Evolutionary conservation across 352 stramenopile genomes (phyloP).

Genomic region (Phytophthora megakarya): DNA sequence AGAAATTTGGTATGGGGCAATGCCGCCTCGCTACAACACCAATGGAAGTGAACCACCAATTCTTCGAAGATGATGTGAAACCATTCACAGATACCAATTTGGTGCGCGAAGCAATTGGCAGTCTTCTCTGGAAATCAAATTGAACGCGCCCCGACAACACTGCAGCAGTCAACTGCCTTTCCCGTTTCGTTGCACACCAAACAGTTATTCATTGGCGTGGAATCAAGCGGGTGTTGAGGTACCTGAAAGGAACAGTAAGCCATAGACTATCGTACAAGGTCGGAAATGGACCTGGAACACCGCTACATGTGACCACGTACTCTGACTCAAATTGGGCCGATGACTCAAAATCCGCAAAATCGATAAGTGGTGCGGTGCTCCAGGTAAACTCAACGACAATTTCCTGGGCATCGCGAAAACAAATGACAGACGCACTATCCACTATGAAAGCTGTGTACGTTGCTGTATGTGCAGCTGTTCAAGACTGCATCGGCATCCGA

Average conservation of each 20-base stretch:
- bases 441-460: slow-evolving; percentile 21
- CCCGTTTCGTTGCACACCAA: too few relatives aligned
- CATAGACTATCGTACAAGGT: slow-evolving; percentile 5
- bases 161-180: neutral
- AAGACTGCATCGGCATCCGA: slow-evolving; percentile 15
- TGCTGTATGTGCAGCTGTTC: slow-evolving; percentile 13
- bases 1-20: too few relatives aligned
- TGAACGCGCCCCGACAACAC: neutral
- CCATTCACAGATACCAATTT: neutral
- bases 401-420: slow-evolving; percentile 10
- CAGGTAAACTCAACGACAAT: slow-evolving; percentile 18
- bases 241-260: neutral
- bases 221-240: slow-evolving; percentile 7
- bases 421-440: slow-evolving; percentile 14
- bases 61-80: neutral
- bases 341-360: slow-evolving; percentile 16
- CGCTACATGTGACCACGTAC: slow-evolving; percentile 1
- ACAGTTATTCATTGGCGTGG: neutral
- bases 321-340: slow-evolving; percentile 16
- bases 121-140: slow-evolving; percentile 6
- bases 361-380: slow-evolving; percentile 2
- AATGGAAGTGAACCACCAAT: too few relatives aligned
- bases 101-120: neutral
- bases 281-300: neutral
- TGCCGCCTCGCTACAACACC: too few relatives aligned